A percentile compares a stretch with the other conserved stretches of the same genome.
Evolutionary conservation across 208 protist species (phyloP).

Genomic region (Trichomonas vaginalis): DNA sequence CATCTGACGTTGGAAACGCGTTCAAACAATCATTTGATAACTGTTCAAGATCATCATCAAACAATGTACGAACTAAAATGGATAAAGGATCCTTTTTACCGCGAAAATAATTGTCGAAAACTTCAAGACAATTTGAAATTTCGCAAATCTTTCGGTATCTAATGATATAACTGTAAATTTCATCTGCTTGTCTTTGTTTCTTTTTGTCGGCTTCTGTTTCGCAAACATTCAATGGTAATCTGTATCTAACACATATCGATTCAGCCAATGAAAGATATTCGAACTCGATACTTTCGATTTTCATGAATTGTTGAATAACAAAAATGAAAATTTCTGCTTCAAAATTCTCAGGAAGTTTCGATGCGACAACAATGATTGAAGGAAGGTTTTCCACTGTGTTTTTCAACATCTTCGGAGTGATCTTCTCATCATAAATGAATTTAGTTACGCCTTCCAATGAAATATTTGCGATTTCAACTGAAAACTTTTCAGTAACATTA

Average conservation of each 20-base stretch:
- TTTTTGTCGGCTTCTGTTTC: not conserved
- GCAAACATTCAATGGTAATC: not conserved
- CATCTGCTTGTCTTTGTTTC: not conserved
- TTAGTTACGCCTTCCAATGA: not conserved
- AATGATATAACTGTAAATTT: not conserved
- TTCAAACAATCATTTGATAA: not conserved
- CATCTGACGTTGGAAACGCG: not conserved
- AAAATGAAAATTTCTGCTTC: not conserved
- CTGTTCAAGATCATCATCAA: not conserved
- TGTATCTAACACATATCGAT: not conserved
- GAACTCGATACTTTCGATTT: not conserved
- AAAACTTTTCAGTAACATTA: not conserved
- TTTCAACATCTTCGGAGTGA: not conserved
- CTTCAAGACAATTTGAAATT: not conserved
- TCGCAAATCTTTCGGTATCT: not conserved
- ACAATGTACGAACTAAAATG: not conserved
- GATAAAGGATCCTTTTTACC: not conserved
- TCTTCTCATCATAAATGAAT: not conserved
- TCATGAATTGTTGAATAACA: not conserved
- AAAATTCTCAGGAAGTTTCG: not conserved
- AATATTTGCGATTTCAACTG: not conserved
- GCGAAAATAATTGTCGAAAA: not conserved
- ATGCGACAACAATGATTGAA: not conserved
- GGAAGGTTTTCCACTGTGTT: not conserved
- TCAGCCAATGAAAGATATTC: not conserved